Percentiles rank a stretch among this genome's conserved stretches.
These are phyloP conservation scores for Paratrypanosoma confusum DNA, from an alignment of 208 protist genomes.

Conservation along the genomic window DNA sequence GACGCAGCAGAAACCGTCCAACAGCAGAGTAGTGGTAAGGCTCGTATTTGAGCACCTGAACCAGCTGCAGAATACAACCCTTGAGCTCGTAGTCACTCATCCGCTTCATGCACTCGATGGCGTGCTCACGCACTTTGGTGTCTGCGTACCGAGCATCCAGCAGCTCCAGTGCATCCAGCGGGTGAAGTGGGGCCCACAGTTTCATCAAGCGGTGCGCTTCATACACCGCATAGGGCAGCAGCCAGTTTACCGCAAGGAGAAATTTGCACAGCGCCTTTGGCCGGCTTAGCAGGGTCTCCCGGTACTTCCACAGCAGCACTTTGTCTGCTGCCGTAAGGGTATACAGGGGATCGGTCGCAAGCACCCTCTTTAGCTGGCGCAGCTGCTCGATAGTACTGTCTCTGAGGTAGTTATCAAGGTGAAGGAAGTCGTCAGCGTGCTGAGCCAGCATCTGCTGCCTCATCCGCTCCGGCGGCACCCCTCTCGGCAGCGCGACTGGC, in stretches of 20 bases:
- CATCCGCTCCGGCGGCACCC: conserved; percentile 19
- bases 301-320: conserved; percentile 56
- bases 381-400: conserved; percentile 46
- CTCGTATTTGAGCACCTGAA: conserved; percentile 82
- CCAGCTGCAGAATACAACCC: conserved; percentile 72
- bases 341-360: conserved; percentile 48
- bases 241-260: conserved; percentile 55
- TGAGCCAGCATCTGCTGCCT: conserved; percentile 11
- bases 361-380: conserved; percentile 34
- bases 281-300: conserved; percentile 28
- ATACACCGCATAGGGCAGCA: conserved; percentile 49
- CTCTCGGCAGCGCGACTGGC: conserved; percentile 38
- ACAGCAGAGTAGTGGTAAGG: conserved; percentile 71
- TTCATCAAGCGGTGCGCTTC: conserved; percentile 36
- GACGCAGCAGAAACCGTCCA: conserved; percentile 49
- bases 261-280: conserved; percentile 69
- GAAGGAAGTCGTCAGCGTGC: conserved; percentile 7
- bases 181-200: conserved; percentile 30
- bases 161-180: conserved; percentile 70
- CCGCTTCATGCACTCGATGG: conserved; percentile 36
- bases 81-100: conserved; percentile 66
- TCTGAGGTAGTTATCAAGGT: conserved; percentile 12
- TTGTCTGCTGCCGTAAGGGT: conserved; percentile 45
- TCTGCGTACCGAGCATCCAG: conserved; percentile 66
- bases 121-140: conserved; percentile 52